Percentiles rank a stretch among this genome's conserved stretches.
Evolutionary conservation across 2,329 filamentous ascomycete genomes (phyloP).

Genomic region (Penicillium freii): DNA sequence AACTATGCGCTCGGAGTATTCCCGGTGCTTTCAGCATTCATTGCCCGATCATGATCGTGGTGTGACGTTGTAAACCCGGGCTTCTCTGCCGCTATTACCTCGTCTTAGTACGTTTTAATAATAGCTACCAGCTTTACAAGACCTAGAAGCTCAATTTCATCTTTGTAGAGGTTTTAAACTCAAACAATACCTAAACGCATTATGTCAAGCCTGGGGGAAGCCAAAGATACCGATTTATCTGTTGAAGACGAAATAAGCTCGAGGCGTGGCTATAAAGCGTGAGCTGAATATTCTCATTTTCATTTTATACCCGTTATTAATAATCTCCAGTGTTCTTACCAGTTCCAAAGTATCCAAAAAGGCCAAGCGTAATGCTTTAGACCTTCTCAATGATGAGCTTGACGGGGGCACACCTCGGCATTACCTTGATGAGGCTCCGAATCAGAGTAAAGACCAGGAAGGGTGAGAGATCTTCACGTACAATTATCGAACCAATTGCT

Average conservation of each 20-base stretch:
- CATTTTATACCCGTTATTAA: background rate
- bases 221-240: slow-evolving; percentile 11
- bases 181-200: background rate
- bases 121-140: background rate
- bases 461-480: slow-evolving; percentile 12
- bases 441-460: slow-evolving; percentile 17
- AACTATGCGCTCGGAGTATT: background rate
- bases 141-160: background rate
- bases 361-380: slow-evolving; percentile 27
- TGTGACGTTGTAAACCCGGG: background rate
- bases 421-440: slow-evolving; percentile 8
- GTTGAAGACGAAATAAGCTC: slow-evolving; percentile 19
- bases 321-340: slow-evolving; percentile 10
- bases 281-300: background rate
- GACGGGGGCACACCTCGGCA: slow-evolving; percentile 17
- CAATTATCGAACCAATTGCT: background rate
- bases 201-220: slow-evolving; percentile 14
- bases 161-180: background rate
- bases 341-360: slow-evolving; percentile 25
- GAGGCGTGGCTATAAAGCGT: slow-evolving; percentile 24
- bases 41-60: background rate
- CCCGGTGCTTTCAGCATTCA: background rate
- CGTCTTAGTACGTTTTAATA: background rate
- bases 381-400: slow-evolving; percentile 24
- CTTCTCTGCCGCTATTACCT: background rate